A percentile compares a stretch with the other conserved stretches of the same genome.
These are phyloP conservation scores for Candida vartiovaarae DNA, from an alignment of 805 yeast genomes.

Conservation along the genomic window DNA sequence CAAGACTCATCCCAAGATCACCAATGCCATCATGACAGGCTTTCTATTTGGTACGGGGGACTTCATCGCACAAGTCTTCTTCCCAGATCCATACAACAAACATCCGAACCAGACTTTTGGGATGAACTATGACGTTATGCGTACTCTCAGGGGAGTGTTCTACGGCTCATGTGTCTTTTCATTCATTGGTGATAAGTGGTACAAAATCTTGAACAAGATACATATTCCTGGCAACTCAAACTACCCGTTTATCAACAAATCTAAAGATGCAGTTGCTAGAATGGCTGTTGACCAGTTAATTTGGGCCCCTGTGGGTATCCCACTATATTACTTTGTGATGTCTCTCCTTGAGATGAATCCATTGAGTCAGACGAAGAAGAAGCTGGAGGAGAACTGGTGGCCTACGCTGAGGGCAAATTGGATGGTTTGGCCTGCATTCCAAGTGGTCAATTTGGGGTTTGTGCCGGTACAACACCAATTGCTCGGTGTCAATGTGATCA, in stretches of 20 bases:
- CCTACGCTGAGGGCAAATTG: slow-evolving; percentile 69
- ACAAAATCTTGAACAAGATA: slow-evolving; percentile 40
- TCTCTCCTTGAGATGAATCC: slow-evolving; percentile 55
- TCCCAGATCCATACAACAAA: slow-evolving; percentile 25
- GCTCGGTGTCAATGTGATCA: slow-evolving; percentile 58
- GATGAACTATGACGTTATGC: slow-evolving; percentile 36
- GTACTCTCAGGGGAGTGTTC: slow-evolving; percentile 57
- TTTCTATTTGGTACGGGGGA: slow-evolving; percentile 73
- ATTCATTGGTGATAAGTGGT: slow-evolving; percentile 71
- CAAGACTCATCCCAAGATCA: slow-evolving; percentile 39
- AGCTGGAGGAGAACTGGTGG: slow-evolving; percentile 48
- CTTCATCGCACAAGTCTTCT: slow-evolving; percentile 54
- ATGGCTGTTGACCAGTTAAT: slow-evolving; percentile 65
- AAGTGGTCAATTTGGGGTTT: slow-evolving; percentile 64
- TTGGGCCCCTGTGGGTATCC: slow-evolving; percentile 76
- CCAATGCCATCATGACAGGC: slow-evolving; percentile 51
- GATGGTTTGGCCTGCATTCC: slow-evolving; percentile 89
- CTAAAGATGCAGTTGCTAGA: slow-evolving; percentile 35
- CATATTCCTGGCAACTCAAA: slow-evolving; percentile 27
- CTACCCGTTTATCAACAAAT: slow-evolving; percentile 14
- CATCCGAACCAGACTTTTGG: not conserved
- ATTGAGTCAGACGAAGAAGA: slow-evolving; percentile 31
- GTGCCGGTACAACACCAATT: slow-evolving; percentile 70
- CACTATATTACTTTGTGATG: slow-evolving; percentile 64
- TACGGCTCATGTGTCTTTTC: slow-evolving; percentile 75